A percentile compares a stretch with the other conserved stretches of the same genome.
These are phyloP conservation scores for Naganishia sp. DNA, from an alignment of 1,284 basidiomycete species.

Conservation along the genomic window DNA sequence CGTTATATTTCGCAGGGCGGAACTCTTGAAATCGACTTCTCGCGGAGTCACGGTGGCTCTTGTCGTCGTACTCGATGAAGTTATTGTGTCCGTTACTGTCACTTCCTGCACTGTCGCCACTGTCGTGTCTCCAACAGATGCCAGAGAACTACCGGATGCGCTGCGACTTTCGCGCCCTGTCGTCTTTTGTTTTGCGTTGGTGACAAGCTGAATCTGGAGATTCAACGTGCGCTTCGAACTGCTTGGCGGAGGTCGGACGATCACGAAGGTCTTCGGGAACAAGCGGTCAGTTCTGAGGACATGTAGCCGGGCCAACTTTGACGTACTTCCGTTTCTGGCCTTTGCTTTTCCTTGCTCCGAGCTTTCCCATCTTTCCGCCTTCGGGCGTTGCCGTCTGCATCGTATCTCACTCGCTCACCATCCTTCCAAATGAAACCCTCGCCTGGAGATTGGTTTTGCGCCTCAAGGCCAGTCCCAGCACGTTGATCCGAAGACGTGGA, in stretches of 20 bases:
- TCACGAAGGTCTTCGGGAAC: conserved; percentile 64
- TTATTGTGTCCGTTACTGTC: background rate
- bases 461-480: background rate
- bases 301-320: background rate
- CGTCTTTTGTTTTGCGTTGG: conserved; percentile 35
- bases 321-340: conserved; percentile 16
- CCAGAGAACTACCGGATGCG: conserved; percentile 37
- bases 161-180: conserved; percentile 18
- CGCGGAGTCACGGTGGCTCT: conserved; percentile 17
- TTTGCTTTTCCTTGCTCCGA: conserved; percentile 4
- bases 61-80: background rate
- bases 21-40: conserved; percentile 18
- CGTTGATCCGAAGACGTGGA: conserved; percentile 12
- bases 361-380: conserved; percentile 4
- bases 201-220: conserved; percentile 86
- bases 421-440: conserved; percentile 16
- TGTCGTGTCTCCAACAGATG: conserved; percentile 12
- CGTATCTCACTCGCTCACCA: conserved; percentile 15
- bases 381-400: conserved; percentile 2
- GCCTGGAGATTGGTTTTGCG: background rate
- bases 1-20: background rate
- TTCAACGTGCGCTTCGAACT: conserved; percentile 85
- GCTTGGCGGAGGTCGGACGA: conserved; percentile 62
- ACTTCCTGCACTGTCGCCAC: conserved; percentile 2
- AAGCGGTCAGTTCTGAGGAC: background rate